Evolutionary conservation across 148 eudicot species (phyloP).

Genomic region (Silene latifolia): DNA sequence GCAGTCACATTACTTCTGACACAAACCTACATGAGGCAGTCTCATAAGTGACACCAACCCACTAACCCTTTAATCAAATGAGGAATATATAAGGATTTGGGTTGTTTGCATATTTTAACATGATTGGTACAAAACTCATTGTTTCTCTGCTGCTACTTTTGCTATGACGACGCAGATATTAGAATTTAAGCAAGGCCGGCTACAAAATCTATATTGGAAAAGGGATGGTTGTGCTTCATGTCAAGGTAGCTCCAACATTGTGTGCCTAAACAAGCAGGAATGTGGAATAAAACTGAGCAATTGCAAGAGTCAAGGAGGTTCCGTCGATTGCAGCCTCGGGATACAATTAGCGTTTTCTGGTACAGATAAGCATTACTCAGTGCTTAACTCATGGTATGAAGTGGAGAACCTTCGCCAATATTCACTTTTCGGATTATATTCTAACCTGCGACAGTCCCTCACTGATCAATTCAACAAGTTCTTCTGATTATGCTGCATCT

Average conservation of each 20-base stretch:
- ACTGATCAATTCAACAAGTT: conserved; percentile 62
- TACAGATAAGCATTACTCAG: conserved; percentile 70
- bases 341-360: conserved; percentile 90
- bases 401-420: conserved; percentile 77
- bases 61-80: too few species aligned
- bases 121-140: background rate
- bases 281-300: conserved; percentile 62
- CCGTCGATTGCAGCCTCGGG: conserved; percentile 79
- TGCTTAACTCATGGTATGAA: conserved; percentile 85
- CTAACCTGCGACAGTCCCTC: conserved; percentile 63
- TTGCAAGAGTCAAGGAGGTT: conserved; percentile 68
- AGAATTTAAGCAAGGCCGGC: conserved; percentile 78
- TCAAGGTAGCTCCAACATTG: conserved; percentile 58
- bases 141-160: background rate
- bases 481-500: conserved; percentile 49
- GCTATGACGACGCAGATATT: conserved; percentile 42
- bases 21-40: too few species aligned
- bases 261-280: conserved; percentile 76
- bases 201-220: conserved; percentile 85
- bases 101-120: too few species aligned
- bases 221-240: conserved; percentile 86
- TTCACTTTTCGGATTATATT: conserved; percentile 66
- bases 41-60: too few species aligned
- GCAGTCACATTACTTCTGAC: background rate
- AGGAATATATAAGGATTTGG: too few species aligned